Evolutionary conservation across 441 rosid species (phyloP), one percentile per base, ranked within the genome.

Genomic region (Corymbia citriodora): DNA sequence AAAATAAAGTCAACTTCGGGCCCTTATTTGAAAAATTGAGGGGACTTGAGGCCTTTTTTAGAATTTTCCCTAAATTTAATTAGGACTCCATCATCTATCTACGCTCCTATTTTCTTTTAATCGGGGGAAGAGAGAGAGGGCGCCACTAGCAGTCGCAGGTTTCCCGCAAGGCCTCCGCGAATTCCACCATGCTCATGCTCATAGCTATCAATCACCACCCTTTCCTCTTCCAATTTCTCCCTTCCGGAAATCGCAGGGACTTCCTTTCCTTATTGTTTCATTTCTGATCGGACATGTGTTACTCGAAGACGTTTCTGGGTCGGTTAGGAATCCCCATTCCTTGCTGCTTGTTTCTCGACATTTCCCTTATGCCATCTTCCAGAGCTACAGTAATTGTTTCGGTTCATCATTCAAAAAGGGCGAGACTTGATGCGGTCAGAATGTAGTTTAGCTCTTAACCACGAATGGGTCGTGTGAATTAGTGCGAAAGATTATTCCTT

Each of bases 221-320:
- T 11, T 61, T 61, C 61, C 61, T 8, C 25, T 55, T 55, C 15
- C 70, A 12, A 31, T 27, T 40, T 40, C 45, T 40, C 45, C 45
- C 45, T 40, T 40, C 45, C 45, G 45, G 45, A 40, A 27, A 61
- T 61, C 70, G 70, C 8, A 13, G 70, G 31, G 70, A 27, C 27
- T 55, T 27, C 5, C 17, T 61, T 31, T 61, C 31, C 13, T 29
- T 29, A 27, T 61, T 61, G 16, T 61, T 61, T 61, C 17, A 7
- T 61, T 27, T 61, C 70, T 61, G 45, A 40, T 61, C 31, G 3
- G 68, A 61, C 68, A 97, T 97, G 99, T 98, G 96, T 89, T 96
- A 95, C 88, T 98, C 97, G 19, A 98, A 96, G 85, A 94, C 97
- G 14, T 94, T 93, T 87, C 90, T 98, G 90, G 97, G 96, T 50